Conservation (phyloP, 345 rosid genomes). For the Laguncularia racemosa region DNA sequence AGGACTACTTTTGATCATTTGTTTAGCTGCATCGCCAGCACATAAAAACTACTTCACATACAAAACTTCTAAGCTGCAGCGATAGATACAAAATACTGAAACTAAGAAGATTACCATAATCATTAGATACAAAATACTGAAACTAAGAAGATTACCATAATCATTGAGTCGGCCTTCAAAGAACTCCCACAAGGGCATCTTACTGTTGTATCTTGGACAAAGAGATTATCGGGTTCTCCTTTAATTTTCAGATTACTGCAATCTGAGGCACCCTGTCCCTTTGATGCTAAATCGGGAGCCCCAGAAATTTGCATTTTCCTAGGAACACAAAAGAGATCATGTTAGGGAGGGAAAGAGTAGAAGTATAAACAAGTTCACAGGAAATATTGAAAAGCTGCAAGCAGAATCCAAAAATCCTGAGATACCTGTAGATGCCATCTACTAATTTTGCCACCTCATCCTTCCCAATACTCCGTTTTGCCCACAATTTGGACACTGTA, state of each 20-base stretch:
- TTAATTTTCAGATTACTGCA: conserved; percentile 54
- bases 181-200: conserved; percentile 91
- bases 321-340: conserved; percentile 4
- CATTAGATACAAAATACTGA: conserved; percentile 25
- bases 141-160: conserved; percentile 37
- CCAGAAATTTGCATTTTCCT: conserved; percentile 95
- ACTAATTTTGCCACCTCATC: conserved; percentile 87
- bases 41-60: no score
- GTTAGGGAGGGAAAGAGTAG: no score
- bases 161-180: conserved; percentile 62
- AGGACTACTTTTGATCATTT: no score
- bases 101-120: conserved; percentile 47
- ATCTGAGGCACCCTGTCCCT: conserved; percentile 59
- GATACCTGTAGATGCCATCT: conserved; percentile 83
- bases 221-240: conserved; percentile 54
- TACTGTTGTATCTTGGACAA: conserved; percentile 51
- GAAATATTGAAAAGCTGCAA: conserved; percentile 7
- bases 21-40: no score
- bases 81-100: no score
- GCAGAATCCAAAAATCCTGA: conserved; percentile 3
- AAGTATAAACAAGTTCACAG: background rate
- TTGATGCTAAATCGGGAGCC: conserved; percentile 81
- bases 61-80: no score
- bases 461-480: conserved; percentile 70
- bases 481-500: conserved; percentile 63